Base-by-base conservation (phyloP, 192 early-diverging fungal genomes). In the Chytriomyces sp. region DNA sequence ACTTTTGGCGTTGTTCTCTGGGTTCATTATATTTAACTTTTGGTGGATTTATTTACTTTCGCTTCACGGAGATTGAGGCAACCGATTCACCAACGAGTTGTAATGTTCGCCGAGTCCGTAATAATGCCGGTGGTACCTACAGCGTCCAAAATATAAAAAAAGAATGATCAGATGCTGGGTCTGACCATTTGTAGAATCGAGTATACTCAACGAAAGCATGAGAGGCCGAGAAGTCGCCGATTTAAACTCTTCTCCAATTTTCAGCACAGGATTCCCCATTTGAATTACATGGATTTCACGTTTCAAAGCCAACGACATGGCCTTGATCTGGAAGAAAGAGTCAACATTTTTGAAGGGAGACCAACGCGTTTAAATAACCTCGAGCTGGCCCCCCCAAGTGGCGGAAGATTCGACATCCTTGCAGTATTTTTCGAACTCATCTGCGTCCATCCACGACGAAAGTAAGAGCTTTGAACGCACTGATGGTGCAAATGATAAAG, bases 71-170 rank as follows among this genome's bases (percentile, higher is more conserved):
- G 35, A n/a, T 16, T 67, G 10, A 46, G 8, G 67, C 24, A 45
- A 48, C 20, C 35, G 35, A 44, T 70, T 69, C 16, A 59, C 76
- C 62, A 96, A 78, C 18, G 94, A 96, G 78, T 99, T 99, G 85
- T 99, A 99, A 90, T 99, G 97, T 77, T 94, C 94, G 35, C 97
- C 97, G 18, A 99, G 86, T 43, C 95, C 95, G 82, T 92, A 97
- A 67, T 93, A 91, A 77, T 97, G 91, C 50, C 91, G 89, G 79
- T 99, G 96, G 72, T 94, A 93, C 73, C 91, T 92, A 63, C 44
- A 18, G 46, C 9, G 45, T 8, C 53, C 10, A 50, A 49, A 45
- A 44, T 63, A 18, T 43, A 5, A 49, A 66, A 71, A 71, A 18
- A 50, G 7, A 45, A 46, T 61, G 13, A 64, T 18, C 26, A 60